Conservation (phyloP, 73 alveolate genomes). For the Paramecium octaurelia region DNA sequence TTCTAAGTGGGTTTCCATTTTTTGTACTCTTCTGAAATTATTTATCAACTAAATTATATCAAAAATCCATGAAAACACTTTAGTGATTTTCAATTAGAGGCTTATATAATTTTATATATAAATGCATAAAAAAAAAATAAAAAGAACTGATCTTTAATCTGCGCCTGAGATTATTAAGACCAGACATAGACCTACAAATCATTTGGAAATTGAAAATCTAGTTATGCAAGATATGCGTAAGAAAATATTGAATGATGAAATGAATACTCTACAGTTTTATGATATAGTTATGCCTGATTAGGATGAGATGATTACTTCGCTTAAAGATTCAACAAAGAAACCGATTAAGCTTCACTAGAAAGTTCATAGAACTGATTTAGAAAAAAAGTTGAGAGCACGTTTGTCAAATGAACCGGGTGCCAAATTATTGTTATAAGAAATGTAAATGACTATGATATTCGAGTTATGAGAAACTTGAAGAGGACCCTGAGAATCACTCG, state of each 20-base stretch:
- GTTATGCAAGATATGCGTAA: constrained; percentile 31
- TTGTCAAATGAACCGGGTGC: constrained; percentile 19
- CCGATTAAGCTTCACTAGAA: constrained; percentile 32
- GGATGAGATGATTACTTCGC: constrained; percentile 36
- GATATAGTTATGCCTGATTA: constrained; percentile 30
- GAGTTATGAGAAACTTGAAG: constrained; percentile 37
- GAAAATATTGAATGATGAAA: constrained; percentile 41
- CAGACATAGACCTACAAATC: neutral
- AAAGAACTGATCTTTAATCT: neutral
- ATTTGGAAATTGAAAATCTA: neutral
- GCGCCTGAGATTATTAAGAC: constrained; percentile 9
- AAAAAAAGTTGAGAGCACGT: neutral
- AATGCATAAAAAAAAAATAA: constrained; percentile 2
- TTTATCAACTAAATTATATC: no score
- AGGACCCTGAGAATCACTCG: neutral
- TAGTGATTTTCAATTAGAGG: neutral
- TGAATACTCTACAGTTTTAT: constrained; percentile 28
- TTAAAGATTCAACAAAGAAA: constrained; percentile 1
- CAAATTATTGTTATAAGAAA: neutral
- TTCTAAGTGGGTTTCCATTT: no score
- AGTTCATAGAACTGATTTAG: neutral
- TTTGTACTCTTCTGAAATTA: no score
- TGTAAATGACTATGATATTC: neutral
- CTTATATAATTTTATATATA: neutral
- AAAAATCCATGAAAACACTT: no score